Evolutionary conservation across 202 grass and related monocot genomes (phyloP), one percentile per base, ranked within the genome.

Genomic region (Schoenoplectus tabernaemontani): DNA sequence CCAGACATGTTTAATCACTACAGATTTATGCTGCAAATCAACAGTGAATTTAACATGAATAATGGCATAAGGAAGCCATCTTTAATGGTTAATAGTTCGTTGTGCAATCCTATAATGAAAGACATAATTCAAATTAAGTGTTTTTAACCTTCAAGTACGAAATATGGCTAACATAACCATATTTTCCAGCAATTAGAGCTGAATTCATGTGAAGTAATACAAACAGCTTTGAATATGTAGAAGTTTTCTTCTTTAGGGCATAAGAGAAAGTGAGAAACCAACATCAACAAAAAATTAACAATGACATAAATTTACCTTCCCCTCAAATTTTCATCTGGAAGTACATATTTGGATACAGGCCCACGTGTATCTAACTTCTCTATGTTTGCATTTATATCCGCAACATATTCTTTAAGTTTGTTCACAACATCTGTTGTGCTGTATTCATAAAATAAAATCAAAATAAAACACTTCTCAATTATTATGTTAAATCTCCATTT

Each of bases 311-410:
- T 26, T 9, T 80, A 98, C 95, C 89, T 94, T 87, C 95, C 95
- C 39, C 59, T 86, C 44, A 98, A 81, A 78, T 88, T 93, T 88
- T 97, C 91, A 83, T 98, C 88, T 44, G 89, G 95, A 82, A 98
- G 95, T 87, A 94, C 78, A 86, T 98, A 95, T 89, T 92, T 98
- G 15, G 95, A 98, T 9, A 92, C 91, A 7, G 89, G 89, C 30
- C 95, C 95, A 83, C 91, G 91, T 41, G 88, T 92, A 79, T 80
- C 87, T 50, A 95, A 83, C 37, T 64, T 44, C 76, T 94, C 95
- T 76, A 98, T 26, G 38, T 46, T 82, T 65, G 78, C 84, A 86
- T 98, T 98, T 87, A 98, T 89, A 66, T 90, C 81, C 17, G 87
- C 81, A 59, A 95, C 91, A 51, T 92, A 94, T 42, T 83, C 89